Percentiles rank a stretch among this genome's conserved stretches.
Evolutionary conservation across 2,329 filamentous ascomycete genomes (phyloP).

Genomic region (Ilyonectria sp.): DNA sequence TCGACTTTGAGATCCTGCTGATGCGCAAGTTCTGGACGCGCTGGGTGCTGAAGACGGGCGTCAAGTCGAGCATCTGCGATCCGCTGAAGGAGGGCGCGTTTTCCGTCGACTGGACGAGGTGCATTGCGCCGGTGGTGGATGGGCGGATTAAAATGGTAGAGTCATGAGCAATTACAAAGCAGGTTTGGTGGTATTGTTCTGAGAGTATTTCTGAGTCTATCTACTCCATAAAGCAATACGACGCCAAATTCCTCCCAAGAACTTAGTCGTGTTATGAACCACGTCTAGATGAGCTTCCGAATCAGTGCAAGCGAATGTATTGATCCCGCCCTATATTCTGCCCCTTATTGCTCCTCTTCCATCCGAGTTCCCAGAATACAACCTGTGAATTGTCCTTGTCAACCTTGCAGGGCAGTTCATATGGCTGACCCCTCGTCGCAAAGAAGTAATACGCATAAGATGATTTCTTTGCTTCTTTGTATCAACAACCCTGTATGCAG

Average conservation of each 20-base stretch:
- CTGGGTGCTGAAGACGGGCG: constrained; percentile 79
- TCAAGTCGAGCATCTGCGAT: constrained; percentile 68
- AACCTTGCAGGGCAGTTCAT: neutral
- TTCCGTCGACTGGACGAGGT: constrained; percentile 82
- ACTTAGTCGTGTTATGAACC: neutral
- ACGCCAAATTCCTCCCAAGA: neutral
- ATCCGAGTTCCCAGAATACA: neutral
- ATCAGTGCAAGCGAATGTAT: neutral
- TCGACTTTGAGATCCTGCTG: constrained; percentile 72
- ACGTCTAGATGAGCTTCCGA: neutral
- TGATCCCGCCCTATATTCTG: neutral
- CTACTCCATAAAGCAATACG: neutral
- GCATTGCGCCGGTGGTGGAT: constrained; percentile 84
- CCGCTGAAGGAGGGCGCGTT: constrained; percentile 72
- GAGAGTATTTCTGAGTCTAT: neutral
- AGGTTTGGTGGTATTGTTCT: neutral
- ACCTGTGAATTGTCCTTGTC: neutral
- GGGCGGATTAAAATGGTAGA: constrained; percentile 76
- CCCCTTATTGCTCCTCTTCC: neutral
- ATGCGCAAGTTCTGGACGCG: constrained; percentile 79
- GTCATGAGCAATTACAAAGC: constrained; percentile 28
- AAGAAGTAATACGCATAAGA: neutral
- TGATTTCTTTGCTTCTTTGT: neutral
- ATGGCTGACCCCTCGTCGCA: neutral
- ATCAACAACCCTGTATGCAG: neutral